Percentiles rank a stretch among this genome's conserved stretches.
These are phyloP conservation scores for Cytospora piceicola DNA, from an alignment of 2,329 filamentous ascomycete genomes.

Conservation along the genomic window DNA sequence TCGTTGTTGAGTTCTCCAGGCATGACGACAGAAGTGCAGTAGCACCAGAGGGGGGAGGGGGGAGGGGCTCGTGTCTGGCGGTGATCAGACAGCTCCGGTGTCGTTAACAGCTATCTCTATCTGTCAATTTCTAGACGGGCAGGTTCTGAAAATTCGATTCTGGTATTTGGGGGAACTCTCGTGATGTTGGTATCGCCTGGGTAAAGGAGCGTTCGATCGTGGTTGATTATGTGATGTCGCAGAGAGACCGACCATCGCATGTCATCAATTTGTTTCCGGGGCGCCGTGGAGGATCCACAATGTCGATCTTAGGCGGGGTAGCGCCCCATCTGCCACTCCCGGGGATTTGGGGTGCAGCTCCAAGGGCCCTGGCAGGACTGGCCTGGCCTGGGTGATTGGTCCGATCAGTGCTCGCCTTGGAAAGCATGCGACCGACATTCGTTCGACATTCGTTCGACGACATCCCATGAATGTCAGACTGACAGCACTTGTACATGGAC, in stretches of 20 bases:
- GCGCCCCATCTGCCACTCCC: background rate
- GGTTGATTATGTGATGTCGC: background rate
- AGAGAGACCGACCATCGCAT: background rate
- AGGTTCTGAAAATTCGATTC: background rate
- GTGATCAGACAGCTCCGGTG: background rate
- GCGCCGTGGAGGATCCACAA: background rate
- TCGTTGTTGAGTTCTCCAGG: slow-evolving; percentile 42
- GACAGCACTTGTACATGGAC: slow-evolving; percentile 2
- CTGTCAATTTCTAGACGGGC: background rate
- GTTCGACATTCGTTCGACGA: background rate
- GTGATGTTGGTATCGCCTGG: background rate
- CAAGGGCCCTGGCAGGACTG: background rate
- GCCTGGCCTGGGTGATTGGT: background rate
- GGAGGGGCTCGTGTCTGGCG: background rate
- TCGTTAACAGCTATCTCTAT: background rate
- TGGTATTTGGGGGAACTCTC: background rate
- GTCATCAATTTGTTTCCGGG: background rate
- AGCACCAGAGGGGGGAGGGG: background rate
- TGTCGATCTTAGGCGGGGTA: slow-evolving; percentile 2
- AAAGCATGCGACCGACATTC: background rate
- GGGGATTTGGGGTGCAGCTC: background rate
- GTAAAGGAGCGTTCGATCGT: background rate
- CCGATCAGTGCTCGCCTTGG: background rate
- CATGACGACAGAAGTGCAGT: slow-evolving; percentile 41
- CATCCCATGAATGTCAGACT: slow-evolving; percentile 3